Evolutionary conservation across 2,329 filamentous ascomycete genomes (phyloP), one percentile per base, ranked within the genome.

Genomic region (Xylaria sp.): DNA sequence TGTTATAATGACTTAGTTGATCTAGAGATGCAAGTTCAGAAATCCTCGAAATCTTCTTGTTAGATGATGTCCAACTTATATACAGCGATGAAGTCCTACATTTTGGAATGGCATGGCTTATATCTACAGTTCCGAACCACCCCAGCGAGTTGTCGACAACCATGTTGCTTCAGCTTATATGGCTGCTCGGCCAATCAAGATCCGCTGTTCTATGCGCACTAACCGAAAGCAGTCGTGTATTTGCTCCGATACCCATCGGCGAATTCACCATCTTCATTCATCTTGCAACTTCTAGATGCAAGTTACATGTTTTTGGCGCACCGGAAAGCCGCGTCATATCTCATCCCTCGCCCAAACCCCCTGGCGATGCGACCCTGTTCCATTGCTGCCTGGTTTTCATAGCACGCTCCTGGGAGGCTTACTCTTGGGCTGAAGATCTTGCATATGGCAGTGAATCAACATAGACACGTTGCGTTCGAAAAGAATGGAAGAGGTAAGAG

Each of bases 91-190:
- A 46, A 48, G 25, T 43, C 2, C 18, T 48, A 31, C 28, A 36
- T 33, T 25, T 6, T 54, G 57, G 63, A 31, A 48, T 66, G 28
- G 36, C n/a, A 39, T 48, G n/a, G 49, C 58, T 48, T 62, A 48
- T 58, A 58, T 62, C 28, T 67, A 51, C 41, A 46, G 46, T 43
- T 58, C 64, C 64, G 59, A 46, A n/a, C 58, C 43, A 52, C 9
- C 52, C 54, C 59, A 59, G 59, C 23, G 59, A 41, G 33, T 63
- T 63, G 64, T 20, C 33, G n/a, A 46, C 25, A 33, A 18, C 31
- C 43, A 31, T 23, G 15, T 46, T 10, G 39, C 15, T 39, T 18
- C n/a, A 43, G 56, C 20, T 12, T 51, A 15, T 20, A 23, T 1
- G 8, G 20, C 2, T 13, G 5, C 12, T 25, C 7, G 55, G 43